Conservation (phyloP, 345 rosid genomes). For the Populus pruinosa region DNA sequence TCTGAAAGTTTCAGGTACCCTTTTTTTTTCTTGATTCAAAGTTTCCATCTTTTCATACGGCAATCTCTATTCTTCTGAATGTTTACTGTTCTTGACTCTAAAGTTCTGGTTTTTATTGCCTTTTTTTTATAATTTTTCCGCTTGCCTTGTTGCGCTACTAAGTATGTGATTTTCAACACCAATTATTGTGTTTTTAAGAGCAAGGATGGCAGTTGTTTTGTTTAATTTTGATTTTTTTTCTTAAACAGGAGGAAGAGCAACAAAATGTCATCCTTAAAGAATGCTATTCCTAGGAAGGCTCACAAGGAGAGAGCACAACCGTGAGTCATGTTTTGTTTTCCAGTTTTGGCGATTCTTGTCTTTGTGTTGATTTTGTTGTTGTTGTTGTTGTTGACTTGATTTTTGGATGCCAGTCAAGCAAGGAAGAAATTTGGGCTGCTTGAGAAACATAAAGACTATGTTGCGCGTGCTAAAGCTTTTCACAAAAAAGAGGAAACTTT, state of each 20-base stretch:
- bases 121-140: no score
- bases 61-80: no score
- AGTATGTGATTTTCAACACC: no score
- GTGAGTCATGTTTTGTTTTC: slow-evolving; percentile 35
- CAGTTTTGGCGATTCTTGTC: background rate
- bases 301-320: slow-evolving; percentile 92
- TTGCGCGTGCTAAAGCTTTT: slow-evolving; percentile 61
- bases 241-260: background rate
- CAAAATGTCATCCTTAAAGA: slow-evolving; percentile 72
- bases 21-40: no score
- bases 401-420: slow-evolving; percentile 37
- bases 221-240: background rate
- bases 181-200: background rate
- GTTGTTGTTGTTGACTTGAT: background rate
- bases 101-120: no score
- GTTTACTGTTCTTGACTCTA: no score
- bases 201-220: no score
- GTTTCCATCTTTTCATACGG: no score
- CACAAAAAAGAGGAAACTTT: slow-evolving; percentile 65
- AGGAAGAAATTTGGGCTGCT: slow-evolving; percentile 77
- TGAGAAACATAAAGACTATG: slow-evolving; percentile 94
- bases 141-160: no score
- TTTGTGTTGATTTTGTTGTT: background rate
- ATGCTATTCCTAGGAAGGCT: slow-evolving; percentile 57
- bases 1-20: no score